phyloP scores from a whole-genome alignment of 352 stramenopile genomes.

The Pythium aphanidermatum region DNA sequence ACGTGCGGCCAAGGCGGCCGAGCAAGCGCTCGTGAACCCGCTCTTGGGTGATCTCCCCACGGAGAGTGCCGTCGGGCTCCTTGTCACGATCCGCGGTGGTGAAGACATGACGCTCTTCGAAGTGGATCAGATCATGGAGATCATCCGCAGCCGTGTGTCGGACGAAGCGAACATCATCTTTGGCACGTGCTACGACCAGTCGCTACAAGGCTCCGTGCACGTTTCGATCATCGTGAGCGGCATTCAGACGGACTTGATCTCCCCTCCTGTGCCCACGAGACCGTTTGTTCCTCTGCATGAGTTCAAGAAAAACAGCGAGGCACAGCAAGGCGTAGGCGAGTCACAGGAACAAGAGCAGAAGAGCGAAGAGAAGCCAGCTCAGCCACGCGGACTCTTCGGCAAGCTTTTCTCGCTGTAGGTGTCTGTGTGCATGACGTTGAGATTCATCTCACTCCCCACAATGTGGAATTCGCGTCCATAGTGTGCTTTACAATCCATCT shows the following conservation, averaged over 20 bases:
- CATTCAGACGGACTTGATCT: slow-evolving; percentile 83
- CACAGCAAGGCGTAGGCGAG: slow-evolving; percentile 3
- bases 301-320: slow-evolving; percentile 27
- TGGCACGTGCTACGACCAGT: slow-evolving; percentile 82
- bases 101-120: slow-evolving; percentile 92
- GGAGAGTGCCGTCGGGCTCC: slow-evolving; percentile 88
- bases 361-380: slow-evolving; percentile 14
- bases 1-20: slow-evolving; percentile 86
- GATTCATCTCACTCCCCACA: too few species aligned
- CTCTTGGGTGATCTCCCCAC: slow-evolving; percentile 92
- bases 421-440: too few species aligned
- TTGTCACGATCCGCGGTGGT: slow-evolving; percentile 95
- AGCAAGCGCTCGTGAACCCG: slow-evolving; percentile 93
- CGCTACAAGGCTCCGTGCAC: slow-evolving; percentile 71
- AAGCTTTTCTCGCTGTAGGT: slow-evolving; percentile 67
- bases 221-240: slow-evolving; percentile 87
- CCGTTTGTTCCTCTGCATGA: slow-evolving; percentile 39
- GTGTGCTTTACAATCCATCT: too few species aligned
- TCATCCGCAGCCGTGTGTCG: slow-evolving; percentile 70
- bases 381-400: slow-evolving; percentile 51
- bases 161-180: slow-evolving; percentile 89
- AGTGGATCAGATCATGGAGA: slow-evolving; percentile 86
- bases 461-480: too few species aligned
- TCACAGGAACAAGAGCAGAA: slow-evolving; percentile 17
- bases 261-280: slow-evolving; percentile 52